A percentile compares a stretch with the other conserved stretches of the same genome.
These are phyloP conservation scores for Candida methanosorbosa DNA, from an alignment of 805 yeast species.

Conservation along the genomic window DNA sequence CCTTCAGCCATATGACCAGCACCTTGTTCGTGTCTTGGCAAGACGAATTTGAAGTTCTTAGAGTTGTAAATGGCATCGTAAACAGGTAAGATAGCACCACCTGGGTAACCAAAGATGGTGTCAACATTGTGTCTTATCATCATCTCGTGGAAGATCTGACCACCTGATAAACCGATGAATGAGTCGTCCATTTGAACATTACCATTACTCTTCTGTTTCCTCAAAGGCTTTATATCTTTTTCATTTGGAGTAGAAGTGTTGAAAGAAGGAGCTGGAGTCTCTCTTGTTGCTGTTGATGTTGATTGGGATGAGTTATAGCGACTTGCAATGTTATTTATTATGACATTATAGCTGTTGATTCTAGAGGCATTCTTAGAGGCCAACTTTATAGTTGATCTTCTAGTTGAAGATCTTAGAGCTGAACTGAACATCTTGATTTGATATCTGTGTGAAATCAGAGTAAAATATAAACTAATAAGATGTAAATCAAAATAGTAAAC, in stretches of 20 bases:
- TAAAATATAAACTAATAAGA: no score
- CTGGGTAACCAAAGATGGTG: constrained; percentile 95
- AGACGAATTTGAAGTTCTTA: constrained; percentile 76
- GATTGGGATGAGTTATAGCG: neutral
- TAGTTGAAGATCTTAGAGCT: no score
- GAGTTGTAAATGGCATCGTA: constrained; percentile 95
- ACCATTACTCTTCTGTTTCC: constrained; percentile 1
- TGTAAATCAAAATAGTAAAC: no score
- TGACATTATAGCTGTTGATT: no score
- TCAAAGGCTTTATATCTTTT: constrained; percentile 10
- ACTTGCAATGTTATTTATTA: neutral
- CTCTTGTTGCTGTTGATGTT: constrained; percentile 2
- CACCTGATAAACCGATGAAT: constrained; percentile 94
- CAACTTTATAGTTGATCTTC: no score
- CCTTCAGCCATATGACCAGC: constrained; percentile 99
- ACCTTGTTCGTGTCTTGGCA: constrained; percentile 98
- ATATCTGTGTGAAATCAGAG: no score
- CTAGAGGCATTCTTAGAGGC: no score
- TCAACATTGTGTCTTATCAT: constrained; percentile 94
- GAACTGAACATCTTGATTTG: no score
- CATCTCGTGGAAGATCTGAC: constrained; percentile 98
- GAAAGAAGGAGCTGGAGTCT: constrained; percentile 43
- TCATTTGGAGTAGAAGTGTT: constrained; percentile 10
- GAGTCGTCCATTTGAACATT: constrained; percentile 58
- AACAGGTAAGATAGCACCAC: constrained; percentile 98